Evolutionary conservation across 495 filamentous ascomycete genomes (phyloP).

Genomic region (Penicillium ochrochloron): DNA sequence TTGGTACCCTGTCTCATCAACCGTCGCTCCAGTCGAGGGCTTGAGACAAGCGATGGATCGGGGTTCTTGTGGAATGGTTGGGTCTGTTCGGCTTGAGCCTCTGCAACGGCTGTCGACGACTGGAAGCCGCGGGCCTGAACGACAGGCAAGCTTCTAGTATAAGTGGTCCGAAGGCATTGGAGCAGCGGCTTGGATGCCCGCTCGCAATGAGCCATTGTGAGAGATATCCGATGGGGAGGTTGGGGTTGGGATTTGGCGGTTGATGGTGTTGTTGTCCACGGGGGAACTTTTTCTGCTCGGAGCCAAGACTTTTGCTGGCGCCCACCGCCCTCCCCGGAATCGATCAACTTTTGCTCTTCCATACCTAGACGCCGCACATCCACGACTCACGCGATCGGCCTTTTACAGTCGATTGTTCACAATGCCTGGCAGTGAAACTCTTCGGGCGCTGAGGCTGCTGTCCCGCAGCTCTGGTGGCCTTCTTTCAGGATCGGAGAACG

Average conservation of each 20-base stretch:
- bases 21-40: slow-evolving; percentile 60
- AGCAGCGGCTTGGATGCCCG: slow-evolving; percentile 69
- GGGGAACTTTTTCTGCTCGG: slow-evolving; percentile 46
- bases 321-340: slow-evolving; percentile 39
- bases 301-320: slow-evolving; percentile 46
- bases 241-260: slow-evolving; percentile 24
- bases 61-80: slow-evolving; percentile 45
- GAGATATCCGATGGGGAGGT: slow-evolving; percentile 19
- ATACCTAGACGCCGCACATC: slow-evolving; percentile 24
- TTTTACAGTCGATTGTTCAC: slow-evolving; percentile 18
- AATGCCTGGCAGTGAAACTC: slow-evolving; percentile 47
- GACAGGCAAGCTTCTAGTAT: slow-evolving; percentile 36
- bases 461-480: slow-evolving; percentile 49
- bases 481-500: slow-evolving; percentile 47
- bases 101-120: slow-evolving; percentile 42
- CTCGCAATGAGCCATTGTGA: slow-evolving; percentile 70
- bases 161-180: slow-evolving; percentile 61
- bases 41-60: slow-evolving; percentile 57
- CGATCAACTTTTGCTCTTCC: slow-evolving; percentile 47
- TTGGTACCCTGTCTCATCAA: slow-evolving; percentile 61
- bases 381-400: slow-evolving; percentile 17
- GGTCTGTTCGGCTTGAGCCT: slow-evolving; percentile 45
- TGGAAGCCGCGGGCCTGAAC: slow-evolving; percentile 45
- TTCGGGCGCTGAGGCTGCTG: slow-evolving; percentile 47
- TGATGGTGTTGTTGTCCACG: slow-evolving; percentile 36